Evolutionary conservation across 2,329 filamentous ascomycete species (phyloP).

Genomic region (Colletotrichum costaricense): DNA sequence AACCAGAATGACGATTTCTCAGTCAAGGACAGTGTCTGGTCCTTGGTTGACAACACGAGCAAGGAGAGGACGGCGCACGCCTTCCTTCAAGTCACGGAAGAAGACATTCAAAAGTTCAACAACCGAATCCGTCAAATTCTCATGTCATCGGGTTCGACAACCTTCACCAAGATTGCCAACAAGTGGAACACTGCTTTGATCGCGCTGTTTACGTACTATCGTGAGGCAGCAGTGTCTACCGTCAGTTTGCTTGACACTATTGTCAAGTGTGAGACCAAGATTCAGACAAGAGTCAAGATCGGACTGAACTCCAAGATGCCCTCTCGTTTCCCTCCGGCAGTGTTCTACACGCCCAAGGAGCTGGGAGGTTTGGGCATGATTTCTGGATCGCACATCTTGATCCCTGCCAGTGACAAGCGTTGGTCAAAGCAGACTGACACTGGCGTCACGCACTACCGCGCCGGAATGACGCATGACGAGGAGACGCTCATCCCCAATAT

Average conservation of each 20-base stretch:
- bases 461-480: slow-evolving; percentile 98
- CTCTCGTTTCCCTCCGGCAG: slow-evolving; percentile 95
- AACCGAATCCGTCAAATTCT: slow-evolving; percentile 98
- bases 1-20: slow-evolving; percentile 97
- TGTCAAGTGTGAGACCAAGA: slow-evolving; percentile 99
- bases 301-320: slow-evolving; percentile 99
- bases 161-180: slow-evolving; percentile 99
- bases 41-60: slow-evolving; percentile 92
- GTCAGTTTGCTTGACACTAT: slow-evolving; percentile 95
- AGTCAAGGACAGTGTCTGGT: slow-evolving; percentile 98
- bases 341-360: slow-evolving; percentile 99
- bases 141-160: slow-evolving; percentile 99
- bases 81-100: slow-evolving; percentile 96
- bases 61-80: slow-evolving; percentile 98
- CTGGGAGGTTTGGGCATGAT: slow-evolving; percentile 98
- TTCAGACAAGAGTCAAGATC: slow-evolving; percentile 98
- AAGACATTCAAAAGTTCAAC: slow-evolving; percentile 99
- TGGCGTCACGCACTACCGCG: slow-evolving; percentile 95
- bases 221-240: slow-evolving; percentile 95
- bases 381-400: slow-evolving; percentile 96
- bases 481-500: slow-evolving; percentile 99
- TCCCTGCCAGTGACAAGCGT: slow-evolving; percentile 95
- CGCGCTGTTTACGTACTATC: slow-evolving; percentile 97
- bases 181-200: slow-evolving; percentile 99
- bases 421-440: slow-evolving; percentile 99